Percentiles rank a stretch among this genome's conserved stretches.
These are phyloP conservation scores for Pythium grandisporangium DNA, from an alignment of 352 stramenopile genomes.

Conservation along the genomic window DNA sequence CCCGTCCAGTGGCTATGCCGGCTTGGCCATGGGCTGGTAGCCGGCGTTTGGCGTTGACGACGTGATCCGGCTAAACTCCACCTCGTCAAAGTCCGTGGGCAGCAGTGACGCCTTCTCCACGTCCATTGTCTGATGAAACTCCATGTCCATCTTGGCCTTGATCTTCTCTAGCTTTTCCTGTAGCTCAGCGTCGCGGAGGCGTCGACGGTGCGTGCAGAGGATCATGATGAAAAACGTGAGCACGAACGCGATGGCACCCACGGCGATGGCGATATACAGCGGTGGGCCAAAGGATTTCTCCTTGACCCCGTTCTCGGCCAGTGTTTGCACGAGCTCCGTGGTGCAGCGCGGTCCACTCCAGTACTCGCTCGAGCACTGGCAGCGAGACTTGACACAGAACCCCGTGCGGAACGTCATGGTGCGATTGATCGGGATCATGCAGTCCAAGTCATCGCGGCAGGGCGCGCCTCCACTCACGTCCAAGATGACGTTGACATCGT, in stretches of 20 bases:
- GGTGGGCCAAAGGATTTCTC: conserved; percentile 18
- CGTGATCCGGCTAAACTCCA: conserved; percentile 7
- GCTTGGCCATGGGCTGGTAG: conserved; percentile 9
- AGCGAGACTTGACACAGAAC: conserved; percentile 31
- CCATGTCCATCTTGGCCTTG: conserved; percentile 11
- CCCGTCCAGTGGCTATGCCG: conserved; percentile 3
- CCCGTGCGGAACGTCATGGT: conserved; percentile 40
- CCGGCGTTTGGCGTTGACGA: conserved; percentile 7
- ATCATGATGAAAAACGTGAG: conserved; percentile 34
- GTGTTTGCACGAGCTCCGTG: conserved; percentile 21
- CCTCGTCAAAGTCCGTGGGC: conserved; percentile 9
- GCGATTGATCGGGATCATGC: conserved; percentile 34
- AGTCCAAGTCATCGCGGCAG: conserved; percentile 45
- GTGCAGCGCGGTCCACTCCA: conserved; percentile 62
- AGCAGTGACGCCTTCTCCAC: conserved; percentile 9
- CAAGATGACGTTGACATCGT: conserved; percentile 39
- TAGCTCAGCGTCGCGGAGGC: conserved; percentile 4
- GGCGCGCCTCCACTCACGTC: conserved; percentile 43
- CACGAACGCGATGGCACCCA: conserved; percentile 14
- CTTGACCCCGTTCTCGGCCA: conserved; percentile 2
- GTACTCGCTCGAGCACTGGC: conserved; percentile 45
- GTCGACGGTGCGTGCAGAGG: conserved; percentile 17
- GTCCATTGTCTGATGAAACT: too few species aligned
- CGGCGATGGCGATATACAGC: conserved; percentile 14
- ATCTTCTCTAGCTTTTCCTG: conserved; percentile 27